Evolutionary conservation across 1,139 yeast genomes (phyloP), one percentile per base, ranked within the genome.

Genomic region (Candida buenavistaensis): DNA sequence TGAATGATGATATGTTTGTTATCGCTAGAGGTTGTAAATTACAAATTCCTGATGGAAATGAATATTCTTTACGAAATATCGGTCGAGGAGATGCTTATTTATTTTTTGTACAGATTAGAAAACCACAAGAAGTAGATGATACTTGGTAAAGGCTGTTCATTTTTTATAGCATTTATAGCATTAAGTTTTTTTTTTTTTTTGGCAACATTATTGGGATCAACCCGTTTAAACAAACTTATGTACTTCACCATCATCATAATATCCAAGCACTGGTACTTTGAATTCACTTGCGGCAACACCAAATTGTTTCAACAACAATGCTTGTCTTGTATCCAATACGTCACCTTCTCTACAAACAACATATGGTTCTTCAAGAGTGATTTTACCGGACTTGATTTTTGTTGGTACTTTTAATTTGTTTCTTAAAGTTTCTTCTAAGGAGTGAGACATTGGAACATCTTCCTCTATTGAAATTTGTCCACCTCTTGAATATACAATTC

Each of bases 401-500:
- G 97, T 90, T 46, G 98, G 97, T 52, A 94, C 80, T 56, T 92
- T 92, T 50, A 80, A 80, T 55, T 84, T 84, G 59, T 80, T 85
- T 70, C 98, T 82, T 52, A 92, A 64, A 28, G 96, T 87, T 50
- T 89, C 88, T 65, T 92, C 98, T 64, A 94, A 72, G 5, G 97
- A 88, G 58, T 92, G 98, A 9, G 95, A 83, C 87, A 92, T 80
- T 50, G 97, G 96, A 14, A 92, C 92, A 60, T 92, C 99, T 49
- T 92, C 97, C 57, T 89, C 97, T 17, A 61, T 66, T 21, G 96
- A 75, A 38, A 90, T 68, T 64, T 87, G 95, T 13, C 98, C 98
- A 50, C 97, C 99, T 59, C 96, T 81, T 11, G 97, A 87, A 59
- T 88, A 90, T 9, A 92, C 83, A 38, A 88, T 72, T 25, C 99